A percentile compares a stretch with the other conserved stretches of the same genome.
phyloP scores from a whole-genome alignment of 2,329 filamentous ascomycete species.

The Didymellaceae sp. region DNA sequence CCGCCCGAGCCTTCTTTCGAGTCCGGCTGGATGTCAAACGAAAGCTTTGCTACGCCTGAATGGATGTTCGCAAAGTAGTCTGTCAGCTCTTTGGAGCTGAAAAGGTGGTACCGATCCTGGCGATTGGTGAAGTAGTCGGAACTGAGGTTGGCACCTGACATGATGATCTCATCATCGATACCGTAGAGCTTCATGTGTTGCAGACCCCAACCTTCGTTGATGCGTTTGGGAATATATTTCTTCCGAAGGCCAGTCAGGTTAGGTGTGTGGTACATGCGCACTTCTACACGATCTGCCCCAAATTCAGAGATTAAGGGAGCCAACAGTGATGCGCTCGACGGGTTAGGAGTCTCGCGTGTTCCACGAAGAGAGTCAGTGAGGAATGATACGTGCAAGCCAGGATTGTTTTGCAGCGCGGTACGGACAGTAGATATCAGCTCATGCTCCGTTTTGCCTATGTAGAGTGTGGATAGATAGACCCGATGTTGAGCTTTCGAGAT shows the following conservation, averaged over 20 bases:
- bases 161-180: conserved; percentile 91
- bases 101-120: conserved; percentile 92
- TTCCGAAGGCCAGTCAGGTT: conserved; percentile 90
- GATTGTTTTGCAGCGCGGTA: conserved; percentile 75
- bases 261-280: conserved; percentile 97
- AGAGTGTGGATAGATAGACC: conserved; percentile 94
- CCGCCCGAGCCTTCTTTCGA: conserved; percentile 55
- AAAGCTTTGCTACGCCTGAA: conserved; percentile 76
- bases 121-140: conserved; percentile 96
- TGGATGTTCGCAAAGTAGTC: conserved; percentile 84
- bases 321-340: conserved; percentile 87
- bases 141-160: conserved; percentile 88
- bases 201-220: conserved; percentile 97
- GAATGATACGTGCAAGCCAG: conserved; percentile 81
- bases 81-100: conserved; percentile 78
- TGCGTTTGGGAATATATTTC: conserved; percentile 80
- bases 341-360: conserved; percentile 84
- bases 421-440: conserved; percentile 84
- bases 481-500: conserved; percentile 79
- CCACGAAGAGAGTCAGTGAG: conserved; percentile 90
- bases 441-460: conserved; percentile 91
- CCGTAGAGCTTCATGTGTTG: conserved; percentile 99
- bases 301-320: conserved; percentile 85
- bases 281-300: conserved; percentile 81
- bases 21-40: conserved; percentile 77